Conservation (phyloP, 2,329 filamentous ascomycete genomes). For the Teratosphaeria viscida region DNA sequence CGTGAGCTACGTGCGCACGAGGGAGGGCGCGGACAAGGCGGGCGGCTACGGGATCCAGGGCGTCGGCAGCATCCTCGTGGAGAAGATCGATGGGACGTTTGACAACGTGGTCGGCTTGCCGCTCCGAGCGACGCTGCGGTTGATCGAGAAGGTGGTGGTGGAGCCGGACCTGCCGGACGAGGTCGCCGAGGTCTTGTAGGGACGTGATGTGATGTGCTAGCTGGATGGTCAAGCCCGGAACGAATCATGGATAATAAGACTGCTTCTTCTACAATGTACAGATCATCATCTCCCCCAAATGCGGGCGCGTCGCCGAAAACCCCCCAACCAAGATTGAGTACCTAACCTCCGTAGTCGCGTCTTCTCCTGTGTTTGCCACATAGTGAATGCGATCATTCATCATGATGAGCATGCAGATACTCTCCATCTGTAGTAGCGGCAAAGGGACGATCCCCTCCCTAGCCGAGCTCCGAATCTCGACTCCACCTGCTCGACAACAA, state of each 20-base stretch:
- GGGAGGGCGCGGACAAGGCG: constrained; percentile 92
- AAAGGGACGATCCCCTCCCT: neutral
- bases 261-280: neutral
- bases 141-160: constrained; percentile 76
- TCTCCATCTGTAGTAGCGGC: neutral
- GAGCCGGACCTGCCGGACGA: constrained; percentile 58
- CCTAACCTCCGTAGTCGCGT: no score
- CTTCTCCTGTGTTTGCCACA: no score
- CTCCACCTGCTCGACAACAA: neutral
- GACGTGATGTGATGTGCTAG: neutral
- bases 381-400: no score
- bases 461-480: neutral
- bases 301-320: neutral
- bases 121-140: constrained; percentile 60
- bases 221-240: neutral
- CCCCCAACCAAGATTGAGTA: neutral
- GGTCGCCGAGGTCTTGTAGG: constrained; percentile 23
- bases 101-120: constrained; percentile 94
- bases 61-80: constrained; percentile 72
- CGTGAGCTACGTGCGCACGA: constrained; percentile 65
- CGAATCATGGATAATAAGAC: neutral
- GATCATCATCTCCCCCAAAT: neutral
- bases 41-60: constrained; percentile 94
- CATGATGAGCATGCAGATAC: no score
- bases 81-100: constrained; percentile 77